Conservation (phyloP, 306 rosid species). For the Pyrus communis region DNA sequence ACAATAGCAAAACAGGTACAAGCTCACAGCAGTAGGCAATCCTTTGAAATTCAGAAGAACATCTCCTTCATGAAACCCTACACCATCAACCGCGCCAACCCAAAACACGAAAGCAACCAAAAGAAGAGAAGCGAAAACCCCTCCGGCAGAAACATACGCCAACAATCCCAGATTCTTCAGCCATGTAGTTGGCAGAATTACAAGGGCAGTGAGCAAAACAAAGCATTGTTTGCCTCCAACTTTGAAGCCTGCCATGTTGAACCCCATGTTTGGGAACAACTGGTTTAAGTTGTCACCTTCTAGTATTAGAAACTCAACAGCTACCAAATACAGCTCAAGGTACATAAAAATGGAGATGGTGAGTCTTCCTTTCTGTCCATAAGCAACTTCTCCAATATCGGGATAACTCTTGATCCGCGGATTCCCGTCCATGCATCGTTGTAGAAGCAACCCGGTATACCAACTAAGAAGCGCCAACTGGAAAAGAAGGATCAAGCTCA, state of each 20-base stretch:
- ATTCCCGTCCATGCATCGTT: slow-evolving; percentile 44
- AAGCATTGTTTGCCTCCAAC: slow-evolving; percentile 37
- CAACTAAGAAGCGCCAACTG: slow-evolving; percentile 43
- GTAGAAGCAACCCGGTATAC: slow-evolving; percentile 57
- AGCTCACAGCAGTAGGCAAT: slow-evolving; percentile 42
- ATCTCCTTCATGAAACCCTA: slow-evolving; percentile 42
- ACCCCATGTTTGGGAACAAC: slow-evolving; percentile 37
- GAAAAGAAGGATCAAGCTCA: slow-evolving; percentile 38
- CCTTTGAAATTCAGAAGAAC: slow-evolving; percentile 21
- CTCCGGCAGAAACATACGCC: slow-evolving; percentile 62
- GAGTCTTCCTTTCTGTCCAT: slow-evolving; percentile 49
- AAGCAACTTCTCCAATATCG: slow-evolving; percentile 59
- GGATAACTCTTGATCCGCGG: slow-evolving; percentile 40
- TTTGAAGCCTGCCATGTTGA: slow-evolving; percentile 25
- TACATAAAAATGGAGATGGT: slow-evolving; percentile 37
- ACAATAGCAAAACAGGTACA: slow-evolving; percentile 48
- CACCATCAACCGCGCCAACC: slow-evolving; percentile 48
- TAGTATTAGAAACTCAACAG: slow-evolving; percentile 49
- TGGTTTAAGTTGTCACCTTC: slow-evolving; percentile 64
- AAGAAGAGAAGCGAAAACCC: slow-evolving; percentile 45
- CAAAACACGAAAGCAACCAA: slow-evolving; percentile 42
- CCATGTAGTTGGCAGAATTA: slow-evolving; percentile 68
- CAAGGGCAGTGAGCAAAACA: slow-evolving; percentile 36
- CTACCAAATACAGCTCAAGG: slow-evolving; percentile 41
- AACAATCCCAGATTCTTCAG: slow-evolving; percentile 38